phyloP scores from a whole-genome alignment of 192 early-diverging fungal genomes.

The Coemansia sp. region DNA sequence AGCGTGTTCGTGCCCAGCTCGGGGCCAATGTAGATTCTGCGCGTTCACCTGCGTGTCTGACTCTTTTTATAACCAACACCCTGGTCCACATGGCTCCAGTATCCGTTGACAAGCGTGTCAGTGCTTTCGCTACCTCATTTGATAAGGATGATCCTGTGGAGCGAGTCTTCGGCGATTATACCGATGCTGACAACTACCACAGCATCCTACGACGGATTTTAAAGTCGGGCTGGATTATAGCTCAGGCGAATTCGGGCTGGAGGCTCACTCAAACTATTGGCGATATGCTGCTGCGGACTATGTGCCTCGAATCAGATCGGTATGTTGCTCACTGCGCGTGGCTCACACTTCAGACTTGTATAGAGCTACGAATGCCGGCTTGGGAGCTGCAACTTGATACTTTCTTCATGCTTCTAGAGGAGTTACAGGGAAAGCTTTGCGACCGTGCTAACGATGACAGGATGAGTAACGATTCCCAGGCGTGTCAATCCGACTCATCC shows the following conservation, averaged over 20 bases:
- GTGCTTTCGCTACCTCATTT: neutral
- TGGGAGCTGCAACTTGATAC: slow-evolving; percentile 17
- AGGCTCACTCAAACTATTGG: slow-evolving; percentile 30
- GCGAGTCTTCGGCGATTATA: neutral
- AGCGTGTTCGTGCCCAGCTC: slow-evolving; percentile 14
- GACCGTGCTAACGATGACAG: neutral
- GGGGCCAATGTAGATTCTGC: neutral
- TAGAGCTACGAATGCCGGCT: slow-evolving; percentile 17
- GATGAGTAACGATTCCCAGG: neutral
- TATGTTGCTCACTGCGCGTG: slow-evolving; percentile 7
- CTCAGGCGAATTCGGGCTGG: slow-evolving; percentile 26
- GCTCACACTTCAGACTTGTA: slow-evolving; percentile 13
- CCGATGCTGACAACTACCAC: neutral
- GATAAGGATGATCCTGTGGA: slow-evolving; percentile 20
- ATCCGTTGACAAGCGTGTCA: neutral
- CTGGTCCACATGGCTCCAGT: neutral
- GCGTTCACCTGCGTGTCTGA: neutral
- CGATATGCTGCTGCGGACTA: slow-evolving; percentile 14
- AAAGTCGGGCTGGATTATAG: slow-evolving; percentile 15
- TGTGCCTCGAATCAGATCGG: slow-evolving; percentile 11
- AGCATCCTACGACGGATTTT: slow-evolving; percentile 19
- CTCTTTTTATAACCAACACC: slow-evolving; percentile 9
- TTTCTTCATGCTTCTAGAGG: slow-evolving; percentile 8
- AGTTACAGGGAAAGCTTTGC: slow-evolving; percentile 19
- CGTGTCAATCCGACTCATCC: neutral